A percentile compares a stretch with the other conserved stretches of the same genome.
These are phyloP conservation scores for Russula foetens DNA, from an alignment of 768 basidiomycete species.

Conservation along the genomic window DNA sequence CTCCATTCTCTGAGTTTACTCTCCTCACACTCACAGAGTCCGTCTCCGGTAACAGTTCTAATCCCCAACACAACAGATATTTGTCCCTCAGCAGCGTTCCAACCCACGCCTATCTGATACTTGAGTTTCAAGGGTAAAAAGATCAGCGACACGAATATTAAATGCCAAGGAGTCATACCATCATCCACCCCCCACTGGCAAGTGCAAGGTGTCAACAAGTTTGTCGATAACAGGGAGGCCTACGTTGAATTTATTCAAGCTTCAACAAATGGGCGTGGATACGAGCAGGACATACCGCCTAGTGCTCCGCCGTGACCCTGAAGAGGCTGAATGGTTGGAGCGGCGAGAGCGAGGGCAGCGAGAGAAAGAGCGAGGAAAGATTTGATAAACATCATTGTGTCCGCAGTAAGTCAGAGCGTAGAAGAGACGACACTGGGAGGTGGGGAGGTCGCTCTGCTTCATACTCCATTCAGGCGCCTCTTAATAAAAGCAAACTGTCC, in stretches of 20 bases:
- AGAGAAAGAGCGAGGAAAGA: background rate
- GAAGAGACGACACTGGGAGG: background rate
- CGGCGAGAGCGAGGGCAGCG: background rate
- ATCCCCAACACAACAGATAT: too few relatives aligned
- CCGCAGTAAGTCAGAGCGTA: background rate
- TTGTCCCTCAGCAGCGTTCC: too few relatives aligned
- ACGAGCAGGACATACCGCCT: background rate
- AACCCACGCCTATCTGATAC: too few relatives aligned
- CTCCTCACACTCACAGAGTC: too few relatives aligned
- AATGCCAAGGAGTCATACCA: too few relatives aligned
- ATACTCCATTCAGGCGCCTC: background rate
- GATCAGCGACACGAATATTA: too few relatives aligned
- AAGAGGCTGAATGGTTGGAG: background rate
- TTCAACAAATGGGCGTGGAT: background rate
- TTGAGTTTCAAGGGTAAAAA: too few relatives aligned
- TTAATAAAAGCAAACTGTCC: too few relatives aligned
- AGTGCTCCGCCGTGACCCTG: background rate
- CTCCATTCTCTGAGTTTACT: too few relatives aligned
- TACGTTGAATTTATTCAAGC: background rate
- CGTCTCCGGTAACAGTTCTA: too few relatives aligned
- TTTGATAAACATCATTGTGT: slow-evolving; percentile 5
- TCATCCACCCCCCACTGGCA: too few relatives aligned
- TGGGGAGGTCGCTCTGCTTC: background rate
- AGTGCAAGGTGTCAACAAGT: fast-evolving
- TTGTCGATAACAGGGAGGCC: too few relatives aligned